Conservation (phyloP, 1,284 basidiomycete species). For the Stereum hirsutum region DNA sequence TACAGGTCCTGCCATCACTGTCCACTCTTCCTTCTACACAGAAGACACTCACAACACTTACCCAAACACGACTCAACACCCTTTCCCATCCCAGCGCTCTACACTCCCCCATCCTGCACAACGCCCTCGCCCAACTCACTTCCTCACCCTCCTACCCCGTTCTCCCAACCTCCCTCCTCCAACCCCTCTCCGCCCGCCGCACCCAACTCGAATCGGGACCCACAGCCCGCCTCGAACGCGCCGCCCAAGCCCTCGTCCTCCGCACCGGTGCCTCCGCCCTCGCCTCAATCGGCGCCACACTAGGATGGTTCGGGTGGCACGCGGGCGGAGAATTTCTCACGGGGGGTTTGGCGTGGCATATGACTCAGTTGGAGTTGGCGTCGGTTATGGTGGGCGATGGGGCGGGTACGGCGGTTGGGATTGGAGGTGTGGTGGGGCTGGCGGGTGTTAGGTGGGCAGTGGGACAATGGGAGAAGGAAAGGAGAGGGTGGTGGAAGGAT, state of each 20-base stretch:
- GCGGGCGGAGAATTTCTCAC: slow-evolving; percentile 42
- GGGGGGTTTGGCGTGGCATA: slow-evolving; percentile 27
- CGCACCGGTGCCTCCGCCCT: slow-evolving; percentile 36
- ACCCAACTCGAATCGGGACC: slow-evolving; percentile 49
- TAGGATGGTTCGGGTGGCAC: slow-evolving; percentile 39
- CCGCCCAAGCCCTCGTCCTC: slow-evolving; percentile 56
- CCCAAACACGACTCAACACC: slow-evolving; percentile 32
- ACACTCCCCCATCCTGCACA: slow-evolving; percentile 60
- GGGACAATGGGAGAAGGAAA: slow-evolving; percentile 63
- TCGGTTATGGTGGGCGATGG: slow-evolving; percentile 34
- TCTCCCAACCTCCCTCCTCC: slow-evolving; percentile 38
- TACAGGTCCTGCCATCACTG: slow-evolving; percentile 8
- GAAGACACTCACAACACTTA: neutral
- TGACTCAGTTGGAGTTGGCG: no score
- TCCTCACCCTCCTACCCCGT: slow-evolving; percentile 41
- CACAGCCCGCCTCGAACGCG: slow-evolving; percentile 54
- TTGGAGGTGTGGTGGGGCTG: slow-evolving; percentile 47
- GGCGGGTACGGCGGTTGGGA: slow-evolving; percentile 55
- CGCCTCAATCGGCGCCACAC: slow-evolving; percentile 50
- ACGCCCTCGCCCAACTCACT: slow-evolving; percentile 51
- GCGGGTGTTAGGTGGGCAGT: slow-evolving; percentile 58
- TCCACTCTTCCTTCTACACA: slow-evolving; percentile 8
- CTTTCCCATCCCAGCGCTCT: slow-evolving; percentile 41
- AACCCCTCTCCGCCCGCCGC: slow-evolving; percentile 47
- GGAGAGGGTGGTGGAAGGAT: slow-evolving; percentile 66